A percentile compares a stretch with the other conserved stretches of the same genome.
Evolutionary conservation across 371 early-diverging fungal genomes (phyloP).

Genomic region (Apophysomyces trapeziformis): DNA sequence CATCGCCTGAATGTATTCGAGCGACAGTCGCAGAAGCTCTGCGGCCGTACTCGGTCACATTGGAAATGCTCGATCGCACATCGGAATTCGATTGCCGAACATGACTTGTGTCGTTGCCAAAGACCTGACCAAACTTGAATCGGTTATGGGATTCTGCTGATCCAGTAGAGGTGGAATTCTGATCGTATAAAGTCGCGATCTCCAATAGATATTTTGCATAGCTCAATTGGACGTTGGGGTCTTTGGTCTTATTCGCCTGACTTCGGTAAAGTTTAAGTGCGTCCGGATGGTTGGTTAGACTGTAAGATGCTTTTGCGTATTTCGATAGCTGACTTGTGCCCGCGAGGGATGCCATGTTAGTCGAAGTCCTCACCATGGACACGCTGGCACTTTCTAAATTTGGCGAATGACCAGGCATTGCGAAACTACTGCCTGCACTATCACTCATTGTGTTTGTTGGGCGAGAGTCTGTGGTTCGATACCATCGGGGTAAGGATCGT

Average conservation of each 20-base stretch:
- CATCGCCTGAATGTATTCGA: constrained; percentile 5
- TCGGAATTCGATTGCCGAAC: neutral
- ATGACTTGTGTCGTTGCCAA: neutral
- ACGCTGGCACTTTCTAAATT: constrained; percentile 11
- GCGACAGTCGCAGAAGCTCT: neutral
- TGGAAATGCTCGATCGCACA: neutral
- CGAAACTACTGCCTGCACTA: neutral
- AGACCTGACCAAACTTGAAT: constrained; percentile 9
- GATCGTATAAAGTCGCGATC: constrained; percentile 33
- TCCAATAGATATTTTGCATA: constrained; percentile 80
- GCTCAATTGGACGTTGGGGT: constrained; percentile 76
- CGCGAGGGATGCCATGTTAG: constrained; percentile 3
- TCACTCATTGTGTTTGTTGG: constrained; percentile 8
- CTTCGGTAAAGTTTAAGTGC: constrained; percentile 65
- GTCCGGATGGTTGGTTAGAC: constrained; percentile 55
- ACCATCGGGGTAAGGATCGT: neutral
- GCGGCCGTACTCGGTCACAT: constrained; percentile 1
- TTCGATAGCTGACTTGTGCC: constrained; percentile 18
- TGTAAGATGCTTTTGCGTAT: constrained; percentile 48
- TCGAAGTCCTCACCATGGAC: constrained; percentile 14
- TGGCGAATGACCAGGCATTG: neutral
- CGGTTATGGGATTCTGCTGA: neutral
- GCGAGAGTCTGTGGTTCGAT: constrained; percentile 2
- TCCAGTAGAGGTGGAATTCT: neutral
- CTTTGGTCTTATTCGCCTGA: constrained; percentile 72